phyloP scores from a whole-genome alignment of 495 filamentous ascomycete species.

The Halenospora varia region DNA sequence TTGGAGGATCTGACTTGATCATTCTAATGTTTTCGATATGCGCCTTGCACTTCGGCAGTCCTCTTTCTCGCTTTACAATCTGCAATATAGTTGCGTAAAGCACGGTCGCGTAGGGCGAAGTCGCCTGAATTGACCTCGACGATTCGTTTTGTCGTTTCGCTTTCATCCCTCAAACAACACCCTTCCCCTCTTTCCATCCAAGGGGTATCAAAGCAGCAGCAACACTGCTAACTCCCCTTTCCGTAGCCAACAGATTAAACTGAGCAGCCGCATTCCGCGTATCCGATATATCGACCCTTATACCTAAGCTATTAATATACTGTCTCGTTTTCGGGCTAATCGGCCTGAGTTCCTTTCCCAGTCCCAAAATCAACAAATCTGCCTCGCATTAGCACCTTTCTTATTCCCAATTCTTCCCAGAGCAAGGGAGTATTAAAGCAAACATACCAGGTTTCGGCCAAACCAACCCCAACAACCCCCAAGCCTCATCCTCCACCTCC shows the following conservation, averaged over 20 bases:
- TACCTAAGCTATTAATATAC: constrained; percentile 70
- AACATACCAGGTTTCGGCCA: constrained; percentile 89
- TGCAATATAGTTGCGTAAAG: no score
- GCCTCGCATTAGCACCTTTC: not conserved
- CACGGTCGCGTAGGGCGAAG: no score
- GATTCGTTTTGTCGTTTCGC: no score
- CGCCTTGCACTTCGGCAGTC: no score
- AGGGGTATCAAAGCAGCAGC: constrained; percentile 87
- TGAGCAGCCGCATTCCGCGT: constrained; percentile 91
- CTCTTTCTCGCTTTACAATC: no score
- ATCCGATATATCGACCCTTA: constrained; percentile 85
- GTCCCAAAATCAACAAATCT: constrained; percentile 88
- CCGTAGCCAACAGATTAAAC: constrained; percentile 82
- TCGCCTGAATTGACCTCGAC: no score
- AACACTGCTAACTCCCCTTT: constrained; percentile 72
- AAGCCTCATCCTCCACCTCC: constrained; percentile 66
- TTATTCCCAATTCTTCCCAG: not conserved
- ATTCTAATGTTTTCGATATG: no score
- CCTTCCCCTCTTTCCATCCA: constrained; percentile 64
- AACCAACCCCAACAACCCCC: constrained; percentile 71
- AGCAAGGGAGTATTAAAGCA: not conserved
- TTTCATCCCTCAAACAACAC: constrained; percentile 18
- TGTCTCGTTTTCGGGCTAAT: constrained; percentile 69
- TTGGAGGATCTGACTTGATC: no score
- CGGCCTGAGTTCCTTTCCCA: constrained; percentile 70